These are phyloP conservation scores for Streptanthus diversifolius DNA, from an alignment of 345 rosid species.

Conservation along the genomic window DNA sequence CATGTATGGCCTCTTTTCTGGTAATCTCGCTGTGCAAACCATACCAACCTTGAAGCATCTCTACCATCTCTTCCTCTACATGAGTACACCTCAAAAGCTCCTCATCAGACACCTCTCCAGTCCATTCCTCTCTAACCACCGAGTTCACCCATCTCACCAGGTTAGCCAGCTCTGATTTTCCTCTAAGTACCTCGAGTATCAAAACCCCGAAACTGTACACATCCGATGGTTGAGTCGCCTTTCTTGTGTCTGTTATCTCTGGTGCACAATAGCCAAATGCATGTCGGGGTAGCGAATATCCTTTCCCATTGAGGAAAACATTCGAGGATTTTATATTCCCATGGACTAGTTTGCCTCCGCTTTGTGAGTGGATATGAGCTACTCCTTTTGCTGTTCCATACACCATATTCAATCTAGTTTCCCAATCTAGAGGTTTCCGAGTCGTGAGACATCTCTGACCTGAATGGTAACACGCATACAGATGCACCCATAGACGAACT, in stretches of 20 bases:
- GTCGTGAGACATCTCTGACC: conserved; percentile 55
- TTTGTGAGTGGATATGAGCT: conserved; percentile 61
- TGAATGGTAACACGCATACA: conserved; percentile 23
- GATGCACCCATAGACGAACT: neutral
- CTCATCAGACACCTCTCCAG: conserved; percentile 88
- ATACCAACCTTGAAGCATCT: conserved; percentile 92
- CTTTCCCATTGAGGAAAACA: conserved; percentile 59
- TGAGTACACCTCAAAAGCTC: conserved; percentile 81
- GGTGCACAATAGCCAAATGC: conserved; percentile 90
- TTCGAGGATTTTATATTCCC: conserved; percentile 91
- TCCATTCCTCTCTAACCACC: conserved; percentile 98
- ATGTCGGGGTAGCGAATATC: conserved; percentile 53
- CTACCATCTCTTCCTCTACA: conserved; percentile 97
- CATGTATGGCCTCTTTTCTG: conserved; percentile 81
- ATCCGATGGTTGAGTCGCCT: conserved; percentile 68
- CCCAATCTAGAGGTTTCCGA: conserved; percentile 68
- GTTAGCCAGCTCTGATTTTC: conserved; percentile 69
- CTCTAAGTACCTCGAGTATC: conserved; percentile 82
- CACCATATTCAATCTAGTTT: conserved; percentile 64
- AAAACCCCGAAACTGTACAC: conserved; percentile 86
- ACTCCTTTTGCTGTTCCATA: conserved; percentile 82
- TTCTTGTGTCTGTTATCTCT: conserved; percentile 78
- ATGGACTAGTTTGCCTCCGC: conserved; percentile 72
- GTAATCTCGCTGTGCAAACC: conserved; percentile 72
- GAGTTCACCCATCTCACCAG: conserved; percentile 95